Evolutionary conservation across 2,329 filamentous ascomycete species (phyloP), one percentile per base, ranked within the genome.

Genomic region (Coleophoma cylindrospora): DNA sequence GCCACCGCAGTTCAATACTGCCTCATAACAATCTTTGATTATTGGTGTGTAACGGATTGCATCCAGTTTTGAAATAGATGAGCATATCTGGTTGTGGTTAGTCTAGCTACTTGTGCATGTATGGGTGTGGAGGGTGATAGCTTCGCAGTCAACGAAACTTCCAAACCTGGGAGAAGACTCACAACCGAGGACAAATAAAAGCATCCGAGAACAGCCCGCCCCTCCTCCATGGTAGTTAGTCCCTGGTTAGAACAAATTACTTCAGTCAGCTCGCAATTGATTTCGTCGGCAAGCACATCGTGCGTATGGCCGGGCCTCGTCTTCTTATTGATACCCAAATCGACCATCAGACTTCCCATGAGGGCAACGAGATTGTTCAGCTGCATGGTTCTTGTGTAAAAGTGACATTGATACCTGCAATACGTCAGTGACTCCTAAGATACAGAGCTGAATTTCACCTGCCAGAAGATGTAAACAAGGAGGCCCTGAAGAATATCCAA

Each of bases 161-260:
- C 6, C 19, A 19, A 19, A 3, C 19, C 19, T 19, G 3, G 19
- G 19, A 19, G 2, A 27, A 10, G 27, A 27, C 27, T 27, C 27
- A 27, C 27, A 27, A 27, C 9, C 7, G 27, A 65, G 47, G 60
- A 62, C 14, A 66, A 51, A 15, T 63, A 41, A 45, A 63, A 67
- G 50, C 62, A 67, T n/a, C 56, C 64, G 6, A 67, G 48, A n/a
- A 66, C 54, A 22, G 61, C 61, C 17, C 64, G 56, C 43, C 64
- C 58, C 45, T 52, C 54, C 36, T 64, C 62, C 27, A 64, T 48
- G 19, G 50, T 41, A 4, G 48, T 45, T 33, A 43, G 19, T 11
- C 21, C n/a, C 15, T 43, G 40, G 14, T 7, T 10, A 7, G 15
- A 4, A 44, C 21, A 22, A 12, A n/a, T 14, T 32, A 4, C 34